These are phyloP conservation scores for Pyrus bretschneideri DNA, from an alignment of 306 rosid species.

Conservation along the genomic window DNA sequence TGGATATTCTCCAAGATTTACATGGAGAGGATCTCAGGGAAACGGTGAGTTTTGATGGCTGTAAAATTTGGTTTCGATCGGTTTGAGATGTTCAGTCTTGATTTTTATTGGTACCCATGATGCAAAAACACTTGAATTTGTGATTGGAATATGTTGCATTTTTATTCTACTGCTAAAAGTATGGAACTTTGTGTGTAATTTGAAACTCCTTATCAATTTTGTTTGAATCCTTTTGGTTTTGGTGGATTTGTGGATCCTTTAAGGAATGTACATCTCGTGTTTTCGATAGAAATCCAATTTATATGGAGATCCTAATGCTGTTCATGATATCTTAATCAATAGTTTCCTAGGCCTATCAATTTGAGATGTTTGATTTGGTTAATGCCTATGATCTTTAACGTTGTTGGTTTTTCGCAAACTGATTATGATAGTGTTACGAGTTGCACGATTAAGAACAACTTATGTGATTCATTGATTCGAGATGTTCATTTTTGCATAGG, in stretches of 20 bases:
- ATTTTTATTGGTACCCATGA: slow-evolving; percentile 7
- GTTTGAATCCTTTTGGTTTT: neutral
- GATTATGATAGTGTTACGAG: neutral
- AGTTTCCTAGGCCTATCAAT: neutral
- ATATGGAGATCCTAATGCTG: neutral
- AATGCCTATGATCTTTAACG: neutral
- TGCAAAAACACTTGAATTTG: slow-evolving; percentile 4
- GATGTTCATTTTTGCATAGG: slow-evolving; percentile 32
- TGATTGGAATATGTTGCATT: slow-evolving; percentile 3
- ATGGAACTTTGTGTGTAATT: neutral
- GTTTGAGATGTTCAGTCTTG: neutral
- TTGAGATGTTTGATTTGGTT: neutral
- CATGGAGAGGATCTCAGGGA: slow-evolving; percentile 95
- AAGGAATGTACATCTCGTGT: neutral
- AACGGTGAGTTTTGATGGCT: slow-evolving; percentile 49
- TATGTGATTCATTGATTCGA: neutral
- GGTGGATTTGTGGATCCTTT: neutral
- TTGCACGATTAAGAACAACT: neutral
- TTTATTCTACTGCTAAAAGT: slow-evolving; percentile 10
- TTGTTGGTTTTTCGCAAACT: neutral
- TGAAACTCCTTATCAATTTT: neutral
- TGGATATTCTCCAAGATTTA: slow-evolving; percentile 96
- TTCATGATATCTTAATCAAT: neutral
- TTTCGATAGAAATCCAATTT: neutral
- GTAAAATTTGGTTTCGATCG: slow-evolving; percentile 12